A percentile compares a stretch with the other conserved stretches of the same genome.
These are phyloP conservation scores for Fusarium begoniae DNA, from an alignment of 2,329 filamentous ascomycete genomes.

Conservation along the genomic window DNA sequence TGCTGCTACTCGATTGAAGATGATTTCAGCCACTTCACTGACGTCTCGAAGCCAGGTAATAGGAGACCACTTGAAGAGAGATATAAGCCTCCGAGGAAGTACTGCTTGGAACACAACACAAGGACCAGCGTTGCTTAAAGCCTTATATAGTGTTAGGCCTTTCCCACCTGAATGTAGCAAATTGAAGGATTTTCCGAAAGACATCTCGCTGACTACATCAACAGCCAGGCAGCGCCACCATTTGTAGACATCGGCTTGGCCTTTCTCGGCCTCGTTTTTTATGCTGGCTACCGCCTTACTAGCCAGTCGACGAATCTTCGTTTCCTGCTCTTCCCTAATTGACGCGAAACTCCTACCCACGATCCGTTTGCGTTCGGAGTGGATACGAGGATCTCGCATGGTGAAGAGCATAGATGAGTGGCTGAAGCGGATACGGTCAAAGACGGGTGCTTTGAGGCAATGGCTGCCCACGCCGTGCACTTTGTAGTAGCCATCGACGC, in stretches of 20 bases:
- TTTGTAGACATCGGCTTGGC: constrained; percentile 2
- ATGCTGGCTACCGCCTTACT: background rate
- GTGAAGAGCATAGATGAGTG: constrained; percentile 7
- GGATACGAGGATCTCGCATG: constrained; percentile 2
- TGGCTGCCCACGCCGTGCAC: constrained; percentile 4
- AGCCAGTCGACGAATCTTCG: background rate
- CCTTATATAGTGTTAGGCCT: background rate
- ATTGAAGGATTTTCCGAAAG: background rate
- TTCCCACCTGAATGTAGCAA: background rate
- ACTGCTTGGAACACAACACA: constrained; percentile 1
- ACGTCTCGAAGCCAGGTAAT: background rate
- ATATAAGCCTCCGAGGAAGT: background rate
- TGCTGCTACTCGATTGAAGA: background rate
- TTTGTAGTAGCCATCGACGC: constrained; percentile 13
- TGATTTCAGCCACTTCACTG: background rate
- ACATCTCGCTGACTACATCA: constrained; percentile 6
- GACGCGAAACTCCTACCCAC: background rate
- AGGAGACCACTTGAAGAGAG: background rate
- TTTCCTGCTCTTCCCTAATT: background rate
- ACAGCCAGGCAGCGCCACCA: constrained; percentile 16
- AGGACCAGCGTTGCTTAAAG: background rate
- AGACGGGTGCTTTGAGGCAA: constrained; percentile 4
- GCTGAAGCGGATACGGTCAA: constrained; percentile 7
- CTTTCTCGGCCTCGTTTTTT: background rate
- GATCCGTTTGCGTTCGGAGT: background rate